A percentile compares a stretch with the other conserved stretches of the same genome.
These are phyloP conservation scores for Grifola frondosa DNA, from an alignment of 1,284 basidiomycete species.

Conservation along the genomic window DNA sequence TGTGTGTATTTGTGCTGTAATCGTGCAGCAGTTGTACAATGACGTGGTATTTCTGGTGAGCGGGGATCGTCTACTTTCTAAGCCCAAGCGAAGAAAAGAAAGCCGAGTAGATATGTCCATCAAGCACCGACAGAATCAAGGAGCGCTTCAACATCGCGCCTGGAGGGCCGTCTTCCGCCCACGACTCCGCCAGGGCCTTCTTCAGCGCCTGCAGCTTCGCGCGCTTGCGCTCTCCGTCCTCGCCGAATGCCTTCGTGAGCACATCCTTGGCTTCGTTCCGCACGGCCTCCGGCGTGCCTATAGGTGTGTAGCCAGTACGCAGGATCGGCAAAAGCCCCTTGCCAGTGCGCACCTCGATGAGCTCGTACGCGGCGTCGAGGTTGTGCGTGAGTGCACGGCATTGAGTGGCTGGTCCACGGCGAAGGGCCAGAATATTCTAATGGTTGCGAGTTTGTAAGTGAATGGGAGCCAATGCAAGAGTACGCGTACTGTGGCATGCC, in stretches of 20 bases:
- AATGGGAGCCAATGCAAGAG: neutral
- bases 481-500: constrained; percentile 15
- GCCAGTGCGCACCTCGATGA: constrained; percentile 27
- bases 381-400: constrained; percentile 17
- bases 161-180: constrained; percentile 14
- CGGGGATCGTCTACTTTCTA: no score
- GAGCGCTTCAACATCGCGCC: constrained; percentile 8
- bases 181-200: constrained; percentile 5
- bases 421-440: constrained; percentile 27
- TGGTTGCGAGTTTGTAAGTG: neutral
- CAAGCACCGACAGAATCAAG: no score
- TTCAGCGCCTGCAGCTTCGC: constrained; percentile 12
- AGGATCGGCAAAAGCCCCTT: constrained; percentile 18
- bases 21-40: no score
- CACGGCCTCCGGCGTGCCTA: constrained; percentile 23
- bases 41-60: no score
- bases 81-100: no score
- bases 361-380: constrained; percentile 27
- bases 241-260: constrained; percentile 18
- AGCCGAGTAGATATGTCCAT: no score
- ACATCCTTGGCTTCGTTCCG: constrained; percentile 16
- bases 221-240: constrained; percentile 19
- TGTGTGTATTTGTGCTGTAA: no score
- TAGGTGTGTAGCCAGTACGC: constrained; percentile 17
- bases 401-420: constrained; percentile 21